Evolutionary conservation across 2,329 filamentous ascomycete genomes (phyloP), one percentile per base, ranked within the genome.

Genomic region (Chaetomium globosum): DNA sequence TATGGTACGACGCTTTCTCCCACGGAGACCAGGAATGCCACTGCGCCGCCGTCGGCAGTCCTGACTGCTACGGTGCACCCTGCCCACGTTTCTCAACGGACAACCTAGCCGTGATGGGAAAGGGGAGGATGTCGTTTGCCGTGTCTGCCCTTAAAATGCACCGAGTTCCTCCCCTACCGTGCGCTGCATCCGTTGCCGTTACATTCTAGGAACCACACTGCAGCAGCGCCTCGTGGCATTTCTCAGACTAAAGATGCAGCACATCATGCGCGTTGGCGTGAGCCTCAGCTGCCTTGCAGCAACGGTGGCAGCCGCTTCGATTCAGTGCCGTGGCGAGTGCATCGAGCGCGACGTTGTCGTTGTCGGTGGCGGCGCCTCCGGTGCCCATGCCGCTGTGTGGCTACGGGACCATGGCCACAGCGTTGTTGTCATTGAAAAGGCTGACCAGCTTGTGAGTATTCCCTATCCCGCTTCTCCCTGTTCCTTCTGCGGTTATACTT

Each of bases 351-450:
- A 70, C 36, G 69, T 70, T 23, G 68, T 51, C 13, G 62, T 71
- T 5, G 46, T 70, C 23, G 70, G 70, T 16, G 70, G 70, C 12
- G 70, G 70, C 28, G 70, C 67, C 3, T 67, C 67, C 4, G 70
- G 70, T 26, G 59, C 69, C 2, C 67, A 71, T 7, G 68, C 70
- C 13, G 70, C 70, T 6, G 62, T 70, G 7, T 66, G 69, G 36
- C 63, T 71, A 33, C 55, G 65, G 4, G 70, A 70, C 16, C 51
- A 66, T 21, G 65, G 65, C 16, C 54, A 68, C 19, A 70, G 62
- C 8, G 64, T 71, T 13, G 43, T 71, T n/a, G 58, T 71, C 21
- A 59, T 71, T 10, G 70, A 71, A 53, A 69, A 68, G 58, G 61
- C 63, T 6, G 26, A 21, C n/a, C 62, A 61, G 4, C 67, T 70